phyloP scores from a whole-genome alignment of 2,329 filamentous ascomycete species.

The Penicillium hordei region DNA sequence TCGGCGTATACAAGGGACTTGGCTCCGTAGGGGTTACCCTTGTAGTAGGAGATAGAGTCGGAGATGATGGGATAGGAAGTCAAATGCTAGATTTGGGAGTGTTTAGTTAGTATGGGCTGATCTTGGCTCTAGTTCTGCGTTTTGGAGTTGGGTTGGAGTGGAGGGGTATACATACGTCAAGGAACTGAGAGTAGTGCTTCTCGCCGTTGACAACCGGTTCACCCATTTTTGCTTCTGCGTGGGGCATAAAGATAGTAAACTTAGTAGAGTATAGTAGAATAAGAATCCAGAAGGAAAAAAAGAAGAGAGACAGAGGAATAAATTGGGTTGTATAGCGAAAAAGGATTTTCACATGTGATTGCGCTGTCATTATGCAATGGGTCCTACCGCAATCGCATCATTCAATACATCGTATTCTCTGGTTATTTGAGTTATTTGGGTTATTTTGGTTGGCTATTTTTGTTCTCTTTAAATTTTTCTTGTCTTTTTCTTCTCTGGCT shows the following conservation, averaged over 20 bases:
- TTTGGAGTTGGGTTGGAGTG: neutral
- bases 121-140: neutral
- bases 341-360: constrained; percentile 29
- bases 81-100: constrained; percentile 63
- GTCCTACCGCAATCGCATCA: constrained; percentile 19
- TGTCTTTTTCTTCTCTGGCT: neutral
- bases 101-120: constrained; percentile 21
- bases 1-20: constrained; percentile 76
- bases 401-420: constrained; percentile 13
- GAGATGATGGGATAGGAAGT: constrained; percentile 79
- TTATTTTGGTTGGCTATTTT: neutral
- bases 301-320: neutral
- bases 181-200: constrained; percentile 50
- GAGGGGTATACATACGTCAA: constrained; percentile 36
- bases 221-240: constrained; percentile 48
- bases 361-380: constrained; percentile 23
- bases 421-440: neutral
- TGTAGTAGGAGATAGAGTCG: constrained; percentile 75
- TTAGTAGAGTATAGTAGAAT: neutral
- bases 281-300: neutral
- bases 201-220: constrained; percentile 53
- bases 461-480: constrained; percentile 8
- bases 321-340: constrained; percentile 9
- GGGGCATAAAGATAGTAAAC: constrained; percentile 44
- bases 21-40: constrained; percentile 77